Evolutionary conservation across 352 stramenopile species (phyloP).

Genomic region (Phytophthora lateralis): DNA sequence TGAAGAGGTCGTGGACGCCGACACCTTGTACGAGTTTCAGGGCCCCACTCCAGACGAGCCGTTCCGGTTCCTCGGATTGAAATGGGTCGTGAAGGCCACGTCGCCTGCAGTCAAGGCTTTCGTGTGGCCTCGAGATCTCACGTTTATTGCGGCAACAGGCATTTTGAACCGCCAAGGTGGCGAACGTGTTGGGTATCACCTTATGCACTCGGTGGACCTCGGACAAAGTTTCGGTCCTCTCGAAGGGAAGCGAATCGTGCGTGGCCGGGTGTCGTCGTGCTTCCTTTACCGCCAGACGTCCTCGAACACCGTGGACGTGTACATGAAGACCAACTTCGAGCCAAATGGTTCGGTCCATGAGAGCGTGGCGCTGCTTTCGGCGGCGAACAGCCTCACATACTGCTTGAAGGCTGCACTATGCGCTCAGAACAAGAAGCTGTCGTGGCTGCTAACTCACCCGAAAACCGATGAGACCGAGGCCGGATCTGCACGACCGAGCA

Average conservation of each 20-base stretch:
- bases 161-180: conserved; percentile 44
- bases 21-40: conserved; percentile 43
- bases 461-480: conserved; percentile 16
- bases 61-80: conserved; percentile 50
- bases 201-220: conserved; percentile 57
- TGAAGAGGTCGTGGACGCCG: conserved; percentile 44
- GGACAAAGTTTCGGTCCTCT: conserved; percentile 38
- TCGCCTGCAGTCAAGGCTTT: conserved; percentile 38
- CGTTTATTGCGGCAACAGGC: conserved; percentile 53
- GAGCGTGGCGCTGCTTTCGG: conserved; percentile 37
- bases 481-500: conserved; percentile 23
- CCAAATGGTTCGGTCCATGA: conserved; percentile 40
- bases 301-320: conserved; percentile 46
- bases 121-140: conserved; percentile 49
- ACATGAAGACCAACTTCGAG: conserved; percentile 55
- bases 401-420: conserved; percentile 40
- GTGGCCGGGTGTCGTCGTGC: conserved; percentile 49
- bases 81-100: conserved; percentile 45
- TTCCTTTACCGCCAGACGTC: conserved; percentile 48
- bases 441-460: conserved; percentile 44
- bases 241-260: conserved; percentile 37
- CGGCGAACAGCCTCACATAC: conserved; percentile 41
- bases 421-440: conserved; percentile 61
- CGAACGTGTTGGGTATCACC: conserved; percentile 58
- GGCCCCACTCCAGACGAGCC: conserved; percentile 41